A percentile compares a stretch with the other conserved stretches of the same genome.
Evolutionary conservation across 495 filamentous ascomycete species (phyloP).

Genomic region (Annulohypoxylon maeteangense): DNA sequence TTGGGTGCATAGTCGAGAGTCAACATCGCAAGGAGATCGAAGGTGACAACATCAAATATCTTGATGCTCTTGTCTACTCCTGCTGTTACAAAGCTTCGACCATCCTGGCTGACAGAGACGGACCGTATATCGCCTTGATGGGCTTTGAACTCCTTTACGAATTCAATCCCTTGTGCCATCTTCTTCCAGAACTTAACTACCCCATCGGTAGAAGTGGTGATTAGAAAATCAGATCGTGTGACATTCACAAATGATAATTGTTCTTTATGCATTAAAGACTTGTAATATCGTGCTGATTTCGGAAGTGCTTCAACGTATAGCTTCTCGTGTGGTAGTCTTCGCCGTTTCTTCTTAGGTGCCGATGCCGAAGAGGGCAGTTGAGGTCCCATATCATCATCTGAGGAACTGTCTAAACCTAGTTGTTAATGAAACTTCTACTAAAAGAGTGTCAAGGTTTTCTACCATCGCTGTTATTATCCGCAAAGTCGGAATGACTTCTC

Average conservation of each 20-base stretch:
- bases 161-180: constrained; percentile 86
- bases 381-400: constrained; percentile 95
- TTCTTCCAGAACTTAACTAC: constrained; percentile 99
- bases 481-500: constrained; percentile 40
- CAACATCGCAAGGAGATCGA: constrained; percentile 87
- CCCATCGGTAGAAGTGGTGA: constrained; percentile 91
- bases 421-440: background rate
- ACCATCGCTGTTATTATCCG: constrained; percentile 30
- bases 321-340: constrained; percentile 92
- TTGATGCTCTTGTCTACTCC: constrained; percentile 90
- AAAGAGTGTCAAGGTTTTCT: background rate
- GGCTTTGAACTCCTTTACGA: constrained; percentile 96
- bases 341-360: constrained; percentile 87
- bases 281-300: constrained; percentile 84
- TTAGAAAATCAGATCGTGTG: constrained; percentile 94
- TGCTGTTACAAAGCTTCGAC: constrained; percentile 91
- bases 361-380: constrained; percentile 73
- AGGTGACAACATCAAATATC: constrained; percentile 95
- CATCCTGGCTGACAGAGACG: constrained; percentile 86
- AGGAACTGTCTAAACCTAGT: constrained; percentile 69
- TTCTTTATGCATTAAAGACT: constrained; percentile 98
- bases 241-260: constrained; percentile 86
- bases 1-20: constrained; percentile 77
- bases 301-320: constrained; percentile 93
- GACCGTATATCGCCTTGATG: constrained; percentile 86